Evolutionary conservation across 768 basidiomycete species (phyloP), one percentile per base, ranked within the genome.

Genomic region (Collybia nuda): DNA sequence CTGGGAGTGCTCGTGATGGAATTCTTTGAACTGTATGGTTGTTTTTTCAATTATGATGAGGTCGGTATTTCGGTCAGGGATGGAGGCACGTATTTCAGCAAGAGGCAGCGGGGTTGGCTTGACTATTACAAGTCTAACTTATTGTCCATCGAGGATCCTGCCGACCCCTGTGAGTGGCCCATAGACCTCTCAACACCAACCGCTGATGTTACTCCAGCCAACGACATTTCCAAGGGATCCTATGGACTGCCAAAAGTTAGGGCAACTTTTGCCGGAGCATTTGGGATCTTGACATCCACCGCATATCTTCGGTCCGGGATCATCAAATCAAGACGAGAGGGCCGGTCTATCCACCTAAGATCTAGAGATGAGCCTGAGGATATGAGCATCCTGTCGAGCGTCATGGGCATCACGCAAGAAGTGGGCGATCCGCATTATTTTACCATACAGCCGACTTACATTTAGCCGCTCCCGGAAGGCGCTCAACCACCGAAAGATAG

Each of bases 11-110:
- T 99, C 48, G 79, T 97, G 40, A 82, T 98, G 76, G 97, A 99
- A 68, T 98, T 98, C 65, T 97, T 98, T 62, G 95, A 98, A 74
- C 76, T 96, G 11, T 98, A 98, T 65, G 96, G 95, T 14, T 74
- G 78, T 43, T 84, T 85, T 65, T 98, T 98, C 79, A 94, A 95
- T 66, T 97, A 93, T 58, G 82, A 87, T 47, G 85, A 90, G 61
- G 84, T 87, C 15, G 96, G 96, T 7, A 91, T 99, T 55, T 93
- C 92, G 11, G 66, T 98, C 18, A 79, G 88, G 36, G 80, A 90
- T 29, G 92, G 94, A 2, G 97, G 97, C 15, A 85, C 81, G 26
- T 98, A 98, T 70, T 98, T 86, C 62, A 81, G 73, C 67, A 98
- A 98, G 68, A 70, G 75, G 47, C 75, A 81, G 50, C 71, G 92